Conservation (phyloP, 345 rosid species). For the Conringia planisiliqua region DNA sequence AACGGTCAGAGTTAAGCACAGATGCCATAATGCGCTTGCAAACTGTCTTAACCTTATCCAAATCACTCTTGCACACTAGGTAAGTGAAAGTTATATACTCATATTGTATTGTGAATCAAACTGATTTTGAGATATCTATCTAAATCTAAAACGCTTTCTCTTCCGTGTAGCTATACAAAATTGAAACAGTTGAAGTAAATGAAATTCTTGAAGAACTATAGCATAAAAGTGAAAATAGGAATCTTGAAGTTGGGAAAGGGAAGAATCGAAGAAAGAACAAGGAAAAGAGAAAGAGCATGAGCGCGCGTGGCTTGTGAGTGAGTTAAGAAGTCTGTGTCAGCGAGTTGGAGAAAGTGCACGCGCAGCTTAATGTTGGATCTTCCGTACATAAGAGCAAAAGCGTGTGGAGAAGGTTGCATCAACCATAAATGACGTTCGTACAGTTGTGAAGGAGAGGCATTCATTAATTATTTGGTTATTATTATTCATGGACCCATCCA, state of each 20-base stretch:
- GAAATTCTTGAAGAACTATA: background rate
- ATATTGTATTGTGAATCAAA: background rate
- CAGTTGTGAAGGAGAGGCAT: constrained; percentile 14
- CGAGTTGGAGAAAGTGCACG: constrained; percentile 5
- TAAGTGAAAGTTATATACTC: background rate
- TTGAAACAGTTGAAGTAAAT: background rate
- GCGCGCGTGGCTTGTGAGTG: background rate
- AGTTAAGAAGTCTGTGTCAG: constrained; percentile 22
- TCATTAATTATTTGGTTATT: background rate
- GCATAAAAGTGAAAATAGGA: constrained; percentile 1
- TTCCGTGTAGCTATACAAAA: background rate
- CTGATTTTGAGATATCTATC: background rate
- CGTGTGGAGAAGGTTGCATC: constrained; percentile 30
- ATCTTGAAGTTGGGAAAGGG: background rate
- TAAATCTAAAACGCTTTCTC: background rate
- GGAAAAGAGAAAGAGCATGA: background rate
- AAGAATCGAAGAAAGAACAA: constrained; percentile 11
- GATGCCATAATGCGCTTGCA: background rate
- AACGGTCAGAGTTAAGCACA: too few relatives aligned
- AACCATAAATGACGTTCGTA: constrained; percentile 23
- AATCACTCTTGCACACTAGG: background rate
- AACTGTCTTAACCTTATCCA: background rate
- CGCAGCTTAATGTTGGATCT: constrained; percentile 11
- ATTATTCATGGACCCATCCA: constrained; percentile 20
- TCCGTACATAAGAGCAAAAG: constrained; percentile 34